phyloP scores from a whole-genome alignment of 495 filamentous ascomycete species.

The Penicillium cataractarum region DNA sequence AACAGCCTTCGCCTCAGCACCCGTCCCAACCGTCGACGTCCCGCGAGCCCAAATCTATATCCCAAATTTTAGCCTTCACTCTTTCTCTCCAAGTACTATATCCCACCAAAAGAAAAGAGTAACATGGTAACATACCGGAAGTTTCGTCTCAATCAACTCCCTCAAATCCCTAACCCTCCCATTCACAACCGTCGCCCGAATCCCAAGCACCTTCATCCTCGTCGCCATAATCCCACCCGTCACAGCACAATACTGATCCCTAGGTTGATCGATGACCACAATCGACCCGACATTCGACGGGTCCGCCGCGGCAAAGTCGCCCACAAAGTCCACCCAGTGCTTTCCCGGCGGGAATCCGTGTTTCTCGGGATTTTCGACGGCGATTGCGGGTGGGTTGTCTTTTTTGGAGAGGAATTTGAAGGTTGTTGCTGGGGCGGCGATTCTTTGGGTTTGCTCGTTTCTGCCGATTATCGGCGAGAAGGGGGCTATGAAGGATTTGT shows the following conservation, averaged over 20 bases:
- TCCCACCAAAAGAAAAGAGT: not conserved
- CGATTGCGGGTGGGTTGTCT: slow-evolving; percentile 28
- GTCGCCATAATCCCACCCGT: slow-evolving; percentile 71
- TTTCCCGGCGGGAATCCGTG: slow-evolving; percentile 45
- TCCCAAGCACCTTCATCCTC: slow-evolving; percentile 60
- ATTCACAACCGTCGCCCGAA: slow-evolving; percentile 57
- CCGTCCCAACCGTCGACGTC: slow-evolving; percentile 62
- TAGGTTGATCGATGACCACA: slow-evolving; percentile 62
- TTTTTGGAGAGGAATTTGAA: slow-evolving; percentile 62
- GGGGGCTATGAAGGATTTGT: slow-evolving; percentile 29
- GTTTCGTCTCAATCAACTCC: slow-evolving; percentile 48
- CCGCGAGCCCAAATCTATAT: slow-evolving; percentile 59
- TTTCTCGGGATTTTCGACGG: slow-evolving; percentile 29
- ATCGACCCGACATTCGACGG: slow-evolving; percentile 51
- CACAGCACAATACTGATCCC: slow-evolving; percentile 62
- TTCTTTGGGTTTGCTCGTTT: slow-evolving; percentile 38
- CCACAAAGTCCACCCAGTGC: slow-evolving; percentile 62
- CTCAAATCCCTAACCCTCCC: slow-evolving; percentile 66
- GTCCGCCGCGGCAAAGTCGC: slow-evolving; percentile 27
- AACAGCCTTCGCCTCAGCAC: slow-evolving; percentile 60
- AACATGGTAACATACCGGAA: slow-evolving; percentile 50
- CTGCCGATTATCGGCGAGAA: slow-evolving; percentile 40
- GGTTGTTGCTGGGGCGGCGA: slow-evolving; percentile 64
- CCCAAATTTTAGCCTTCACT: not conserved
- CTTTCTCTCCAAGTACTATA: not conserved